Percentiles rank a stretch among this genome's conserved stretches.
Conservation (phyloP, 441 rosid genomes). For the Adansonia grandidieri region DNA sequence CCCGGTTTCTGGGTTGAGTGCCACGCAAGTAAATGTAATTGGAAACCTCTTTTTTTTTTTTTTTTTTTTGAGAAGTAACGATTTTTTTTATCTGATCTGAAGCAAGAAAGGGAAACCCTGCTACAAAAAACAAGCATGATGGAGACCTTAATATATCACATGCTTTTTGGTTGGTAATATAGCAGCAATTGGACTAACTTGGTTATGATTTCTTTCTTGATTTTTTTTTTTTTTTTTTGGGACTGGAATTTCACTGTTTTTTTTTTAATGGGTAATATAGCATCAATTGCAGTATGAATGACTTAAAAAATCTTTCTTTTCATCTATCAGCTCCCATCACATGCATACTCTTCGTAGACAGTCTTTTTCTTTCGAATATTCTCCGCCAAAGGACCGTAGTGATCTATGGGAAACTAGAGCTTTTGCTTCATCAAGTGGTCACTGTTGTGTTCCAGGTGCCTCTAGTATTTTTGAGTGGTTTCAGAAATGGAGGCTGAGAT, state of each 20-base stretch:
- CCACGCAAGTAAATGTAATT: background rate
- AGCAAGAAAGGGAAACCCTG: background rate
- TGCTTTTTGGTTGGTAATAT: no score
- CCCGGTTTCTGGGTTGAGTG: background rate
- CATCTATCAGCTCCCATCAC: conserved; percentile 26
- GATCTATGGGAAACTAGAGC: conserved; percentile 28
- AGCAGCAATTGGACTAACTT: background rate
- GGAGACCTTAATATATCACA: background rate
- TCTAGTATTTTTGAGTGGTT: conserved; percentile 33
- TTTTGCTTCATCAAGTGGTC: conserved; percentile 30
- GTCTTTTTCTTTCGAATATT: conserved; percentile 34
- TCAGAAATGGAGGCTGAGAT: conserved; percentile 29
- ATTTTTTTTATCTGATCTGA: background rate
- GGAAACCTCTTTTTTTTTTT: no score
- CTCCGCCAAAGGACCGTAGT: conserved; percentile 28
- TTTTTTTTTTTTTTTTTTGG: background rate
- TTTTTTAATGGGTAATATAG: background rate
- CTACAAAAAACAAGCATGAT: background rate
- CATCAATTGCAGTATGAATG: conserved; percentile 12
- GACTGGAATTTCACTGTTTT: background rate
- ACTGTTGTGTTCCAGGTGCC: conserved; percentile 23
- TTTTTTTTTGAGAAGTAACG: no score
- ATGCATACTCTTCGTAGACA: conserved; percentile 28
- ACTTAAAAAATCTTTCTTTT: conserved; percentile 4
- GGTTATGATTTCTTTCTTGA: background rate